Percentiles rank a stretch among this genome's conserved stretches.
phyloP scores from a whole-genome alignment of 1,284 basidiomycete genomes.

The Trametes pubescens region DNA sequence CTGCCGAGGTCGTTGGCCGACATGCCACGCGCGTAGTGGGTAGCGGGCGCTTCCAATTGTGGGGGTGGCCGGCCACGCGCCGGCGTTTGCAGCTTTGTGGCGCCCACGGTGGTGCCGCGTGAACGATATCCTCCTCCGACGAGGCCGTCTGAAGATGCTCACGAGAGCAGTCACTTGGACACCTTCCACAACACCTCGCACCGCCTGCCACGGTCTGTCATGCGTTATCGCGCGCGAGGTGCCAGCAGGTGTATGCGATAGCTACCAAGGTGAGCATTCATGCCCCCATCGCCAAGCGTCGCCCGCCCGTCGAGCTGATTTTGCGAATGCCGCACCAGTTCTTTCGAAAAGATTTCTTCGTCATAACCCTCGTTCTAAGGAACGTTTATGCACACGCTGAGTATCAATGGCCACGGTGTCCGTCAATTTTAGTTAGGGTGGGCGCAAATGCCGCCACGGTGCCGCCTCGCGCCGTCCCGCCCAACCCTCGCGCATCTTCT shows the following conservation, averaged over 20 bases:
- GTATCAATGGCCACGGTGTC: background rate
- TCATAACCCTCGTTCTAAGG: slow-evolving; percentile 5
- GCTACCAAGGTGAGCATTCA: slow-evolving; percentile 9
- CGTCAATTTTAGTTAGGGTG: background rate
- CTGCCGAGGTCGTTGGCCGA: background rate
- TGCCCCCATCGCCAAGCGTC: background rate
- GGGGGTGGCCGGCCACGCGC: background rate
- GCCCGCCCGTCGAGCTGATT: slow-evolving; percentile 1
- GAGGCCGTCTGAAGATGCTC: background rate
- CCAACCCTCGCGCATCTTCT: background rate
- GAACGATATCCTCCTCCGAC: slow-evolving; percentile 10
- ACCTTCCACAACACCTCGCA: background rate
- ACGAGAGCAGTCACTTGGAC: slow-evolving; percentile 20
- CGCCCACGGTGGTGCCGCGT: slow-evolving; percentile 18
- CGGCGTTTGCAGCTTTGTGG: slow-evolving; percentile 15
- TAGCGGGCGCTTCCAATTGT: background rate
- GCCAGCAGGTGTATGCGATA: too few species aligned
- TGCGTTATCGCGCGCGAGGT: background rate
- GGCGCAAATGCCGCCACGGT: slow-evolving; percentile 3
- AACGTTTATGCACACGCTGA: background rate
- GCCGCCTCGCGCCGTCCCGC: slow-evolving; percentile 15
- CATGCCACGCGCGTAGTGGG: background rate
- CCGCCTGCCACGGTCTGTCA: slow-evolving; percentile 3
- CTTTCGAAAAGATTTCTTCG: background rate
- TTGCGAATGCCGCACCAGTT: background rate